Evolutionary conservation across 768 basidiomycete species (phyloP), one percentile per base, ranked within the genome.

Genomic region (Trichaptum fuscoviolaceum): DNA sequence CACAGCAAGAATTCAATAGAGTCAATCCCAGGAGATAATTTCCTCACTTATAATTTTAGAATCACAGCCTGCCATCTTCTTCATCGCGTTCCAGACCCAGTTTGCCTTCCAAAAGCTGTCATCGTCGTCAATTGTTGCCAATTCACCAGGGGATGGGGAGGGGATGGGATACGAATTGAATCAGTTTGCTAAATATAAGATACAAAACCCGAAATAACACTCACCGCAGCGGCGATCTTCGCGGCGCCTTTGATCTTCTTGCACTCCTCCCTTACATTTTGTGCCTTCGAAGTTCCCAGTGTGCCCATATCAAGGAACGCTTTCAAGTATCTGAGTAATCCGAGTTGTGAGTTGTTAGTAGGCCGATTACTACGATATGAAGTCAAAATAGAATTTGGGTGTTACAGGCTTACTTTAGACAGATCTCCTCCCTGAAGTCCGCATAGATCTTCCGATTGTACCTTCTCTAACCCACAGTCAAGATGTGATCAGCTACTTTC

Each of bases 341-440:
- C 20, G 64, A 66, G 25, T 57, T 34, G 58, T 15, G 24, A 34
- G 58, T 58, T 1, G 36, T n/a, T 9, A 9, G 2, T 58, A 26
- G n/a, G 9, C 20, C 57, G 9, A 9, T 58, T 9, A 26, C 25
- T 3, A 58, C 4, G 9, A 9, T 58, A 58, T 26, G 23, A 18
- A 34, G 24, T 2, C 5, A 61, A 9, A 34, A 34, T 3, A 52
- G 42, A 5, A 12, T 6, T 3, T 20, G 6, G 17, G 15, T 15
- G 15, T 23, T 24, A 12, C 23, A 59, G 0, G 71, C 74, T 64
- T 65, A 88, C 87, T 87, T 83, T 64, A 87, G 77, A 73, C 92
- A 93, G 0, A 84, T 75, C 73, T 93, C 92, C 74, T 92, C 89
- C 70, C 86, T 87, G 75, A 91, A 94, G 35, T 93, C 89, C 8